Evolutionary conservation across 495 filamentous ascomycete genomes (phyloP), one percentile per base, ranked within the genome.

Genomic region (Lasiosphaeria miniovina): DNA sequence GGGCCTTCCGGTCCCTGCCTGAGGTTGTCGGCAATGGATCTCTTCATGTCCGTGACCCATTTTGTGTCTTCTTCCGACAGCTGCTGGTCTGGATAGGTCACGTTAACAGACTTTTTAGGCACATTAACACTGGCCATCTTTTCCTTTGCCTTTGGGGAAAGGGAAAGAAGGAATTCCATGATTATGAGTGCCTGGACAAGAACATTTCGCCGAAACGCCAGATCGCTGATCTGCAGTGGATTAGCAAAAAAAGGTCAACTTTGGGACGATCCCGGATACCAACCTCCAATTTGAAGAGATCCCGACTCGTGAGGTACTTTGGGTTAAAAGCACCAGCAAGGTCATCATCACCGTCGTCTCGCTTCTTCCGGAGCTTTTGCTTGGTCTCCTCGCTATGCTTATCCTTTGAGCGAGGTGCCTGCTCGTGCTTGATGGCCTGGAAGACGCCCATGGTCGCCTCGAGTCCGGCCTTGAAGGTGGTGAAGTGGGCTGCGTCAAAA

Each of bases 221-320:
- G 84, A 69, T 99, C 94, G 70, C 90, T 90, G 66, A 98, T 85
- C 88, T 93, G 64, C 17, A 46, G 12, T 45, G 6, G 24, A 55
- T 67, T 14, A 70, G 74, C 52, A 63, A 53, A 48, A 36, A 15
- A n/a, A 12, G 14, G 4, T 10, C 24, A 3, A 15, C 10, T 4
- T 15, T 31, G 11, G 36, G 35, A 4, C 14, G 43, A 49, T 40
- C 5, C 5, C 56, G 32, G 53, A 46, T 35, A 67, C 77, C 55
- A 78, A 91, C 89, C 81, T 99, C 94, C 49, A 98, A 84, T 62
- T 94, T 90, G 74, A 99, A 99, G 4, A 99, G 80, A 69, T 98
- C 95, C 53, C 89, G 82, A 62, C 90, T 95, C 17, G 94, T 99
- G 10, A 99, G 80, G 72, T 98, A 99, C 68, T 97, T 98, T 8